These are phyloP conservation scores for Pythium biforme DNA, from an alignment of 352 stramenopile genomes.

Conservation along the genomic window DNA sequence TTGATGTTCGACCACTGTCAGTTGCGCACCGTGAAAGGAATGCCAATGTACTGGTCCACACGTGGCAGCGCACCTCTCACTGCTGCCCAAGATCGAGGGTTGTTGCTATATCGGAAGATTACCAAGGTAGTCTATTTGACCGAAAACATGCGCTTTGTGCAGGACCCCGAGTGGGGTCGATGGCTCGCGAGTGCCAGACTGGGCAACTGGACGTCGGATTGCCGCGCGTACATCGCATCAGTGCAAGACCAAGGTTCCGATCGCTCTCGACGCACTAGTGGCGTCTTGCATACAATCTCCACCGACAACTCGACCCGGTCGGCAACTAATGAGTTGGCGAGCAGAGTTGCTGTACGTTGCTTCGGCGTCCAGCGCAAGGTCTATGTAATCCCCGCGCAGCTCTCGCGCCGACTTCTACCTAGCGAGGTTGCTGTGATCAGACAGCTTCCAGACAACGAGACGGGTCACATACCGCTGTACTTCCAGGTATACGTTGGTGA, in stretches of 20 bases:
- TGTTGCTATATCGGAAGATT: slow-evolving; percentile 16
- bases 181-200: slow-evolving; percentile 21
- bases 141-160: slow-evolving; percentile 22
- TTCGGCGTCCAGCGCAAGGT: background rate
- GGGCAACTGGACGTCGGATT: slow-evolving; percentile 7
- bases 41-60: slow-evolving; percentile 9
- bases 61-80: background rate
- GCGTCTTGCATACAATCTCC: no score
- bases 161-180: slow-evolving; percentile 23
- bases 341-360: background rate
- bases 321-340: background rate
- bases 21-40: background rate
- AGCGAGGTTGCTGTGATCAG: background rate
- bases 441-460: slow-evolving; percentile 13
- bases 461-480: slow-evolving; percentile 12
- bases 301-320: background rate
- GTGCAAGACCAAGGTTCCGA: background rate
- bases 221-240: background rate
- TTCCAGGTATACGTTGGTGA: slow-evolving; percentile 16
- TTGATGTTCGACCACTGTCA: slow-evolving; percentile 13
- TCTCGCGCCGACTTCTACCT: background rate
- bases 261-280: background rate
- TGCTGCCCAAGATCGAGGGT: background rate
- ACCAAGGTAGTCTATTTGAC: slow-evolving; percentile 25
- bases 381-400: background rate